phyloP scores from a whole-genome alignment of 768 basidiomycete species.

The Jaapia argillacea region DNA sequence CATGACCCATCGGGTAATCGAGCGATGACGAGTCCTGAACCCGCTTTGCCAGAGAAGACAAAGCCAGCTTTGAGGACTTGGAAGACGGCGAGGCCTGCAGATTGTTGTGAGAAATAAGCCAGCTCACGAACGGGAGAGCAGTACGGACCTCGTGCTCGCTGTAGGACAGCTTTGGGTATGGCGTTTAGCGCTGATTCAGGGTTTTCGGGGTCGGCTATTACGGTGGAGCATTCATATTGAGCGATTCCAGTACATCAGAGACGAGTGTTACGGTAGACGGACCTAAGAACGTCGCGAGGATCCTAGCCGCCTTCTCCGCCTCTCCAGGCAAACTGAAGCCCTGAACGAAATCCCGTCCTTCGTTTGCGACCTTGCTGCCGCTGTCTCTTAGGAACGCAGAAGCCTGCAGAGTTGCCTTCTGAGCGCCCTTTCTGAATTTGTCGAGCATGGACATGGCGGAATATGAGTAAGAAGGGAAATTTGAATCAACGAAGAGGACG shows the following conservation, averaged over 20 bases:
- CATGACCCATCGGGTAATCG: conserved; percentile 91
- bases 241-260: not conserved
- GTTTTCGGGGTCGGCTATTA: conserved; percentile 71
- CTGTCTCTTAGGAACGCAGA: conserved; percentile 63
- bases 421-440: conserved; percentile 72
- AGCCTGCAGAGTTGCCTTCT: conserved; percentile 76
- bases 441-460: conserved; percentile 52
- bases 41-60: conserved; percentile 91
- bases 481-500: too few species aligned
- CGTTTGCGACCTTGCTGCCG: conserved; percentile 58
- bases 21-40: conserved; percentile 87
- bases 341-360: conserved; percentile 71
- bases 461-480: not conserved
- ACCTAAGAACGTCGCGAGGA: conserved; percentile 88
- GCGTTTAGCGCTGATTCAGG: conserved; percentile 90
- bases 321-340: conserved; percentile 88
- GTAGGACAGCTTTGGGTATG: conserved; percentile 87
- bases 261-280: conserved; percentile 11
- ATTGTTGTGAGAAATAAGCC: conserved; percentile 1
- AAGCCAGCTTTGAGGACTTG: conserved; percentile 92
- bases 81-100: conserved; percentile 83
- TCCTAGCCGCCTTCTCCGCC: conserved; percentile 89
- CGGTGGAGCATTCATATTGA: conserved; percentile 1
- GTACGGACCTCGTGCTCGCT: conserved; percentile 70
- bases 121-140: not conserved